Evolutionary conservation across 495 filamentous ascomycete genomes (phyloP), one percentile per base, ranked within the genome.

Genomic region (Barbatosphaeria neglecta): DNA sequence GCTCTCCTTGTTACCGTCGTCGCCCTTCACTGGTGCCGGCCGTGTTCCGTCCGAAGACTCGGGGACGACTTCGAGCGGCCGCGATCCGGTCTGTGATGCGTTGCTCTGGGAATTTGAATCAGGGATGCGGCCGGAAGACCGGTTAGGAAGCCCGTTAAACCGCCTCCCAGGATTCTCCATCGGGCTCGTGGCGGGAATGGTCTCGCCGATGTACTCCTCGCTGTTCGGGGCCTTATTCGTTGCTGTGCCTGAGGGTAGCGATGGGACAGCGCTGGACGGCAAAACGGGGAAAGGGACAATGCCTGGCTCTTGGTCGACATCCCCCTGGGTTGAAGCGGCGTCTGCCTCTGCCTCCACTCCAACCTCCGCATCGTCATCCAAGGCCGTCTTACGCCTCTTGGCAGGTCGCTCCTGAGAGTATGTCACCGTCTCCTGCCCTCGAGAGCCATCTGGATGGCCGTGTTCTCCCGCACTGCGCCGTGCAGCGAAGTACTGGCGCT

Each of bases 171-270:
- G 35, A 2, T 18, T 27, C n/a, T 46, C 45, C 37, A 56, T 39
- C 22, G 64, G 68, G 37, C 65, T 69, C 4, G 67, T 68, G 44
- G 66, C 66, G 2, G 66, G 68, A 9, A 66, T 64, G 1, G 54
- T 63, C 6, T 64, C 67, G 15, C 37, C 57, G 20, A 52, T 49
- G 7, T 49, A 48, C 15, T 50, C 44, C 22, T 58, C 56, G 4
- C 45, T 6, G 19, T 46, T 51, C 15, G 47, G 42, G 7, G 22
- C 38, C 16, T 44, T 38, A 1, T 44, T 41, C 25, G 25, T 46
- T 20, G 39, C 43, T 27, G 27, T 45, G 15, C 54, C 37, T 15
- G 43, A 35, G n/a, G 55, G 53, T 18, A 56, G 41, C 23, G 22
- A 22, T 4, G 38, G 40, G 3, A 27, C 35, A 1, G 42, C 48